Evolutionary conservation across 2,329 filamentous ascomycete species (phyloP), one percentile per base, ranked within the genome.

Genomic region (Ophiostoma piceae): DNA sequence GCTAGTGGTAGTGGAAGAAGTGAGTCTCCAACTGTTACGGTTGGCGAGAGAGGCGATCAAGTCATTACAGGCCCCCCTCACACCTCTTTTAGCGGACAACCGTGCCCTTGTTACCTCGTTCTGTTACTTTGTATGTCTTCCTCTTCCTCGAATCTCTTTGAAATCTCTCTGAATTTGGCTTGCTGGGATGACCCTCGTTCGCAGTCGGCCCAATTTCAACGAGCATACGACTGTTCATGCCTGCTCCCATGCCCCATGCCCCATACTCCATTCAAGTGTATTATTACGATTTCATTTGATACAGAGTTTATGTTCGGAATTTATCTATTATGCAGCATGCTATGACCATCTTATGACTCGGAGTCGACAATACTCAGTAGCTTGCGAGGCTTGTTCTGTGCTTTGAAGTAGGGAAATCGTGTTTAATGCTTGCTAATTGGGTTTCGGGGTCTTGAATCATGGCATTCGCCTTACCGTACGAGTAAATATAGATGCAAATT

Each of bases 61-160:
- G 41, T 16, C 26, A 60, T 32, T 60, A 60, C n/a, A 22, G 47
- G 26, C 51, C 12, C n/a, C 22, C 22, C 51, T 57, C 51, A 57
- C 51, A 57, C 51, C 51, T 57, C 8, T 57, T 57, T 57, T 57
- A 57, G 51, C 51, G 51, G 51, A 16, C 51, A 57, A 57, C 51
- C 51, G 51, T 22, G 51, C 51, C 51, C n/a, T 47, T 47, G 19
- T 47, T 47, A 19, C 41, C 51, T 57, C 22, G 51, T 26, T 57
- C n/a, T 57, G n/a, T 26, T n/a, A 1, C 4, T 26, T 3, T 57
- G 22, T 2, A 2, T 47, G 47, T 51, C 19, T 19, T 51, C 7
- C 35, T 2, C 35, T 35, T 35, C 1, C 35, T 35, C 35, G 35
- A 35, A 35, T 35, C 35, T 35, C 35, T 35, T 35, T 35, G 8